Base-by-base conservation (phyloP, 2,329 filamentous ascomycete species). In the Myriosclerotinia curreyana region DNA sequence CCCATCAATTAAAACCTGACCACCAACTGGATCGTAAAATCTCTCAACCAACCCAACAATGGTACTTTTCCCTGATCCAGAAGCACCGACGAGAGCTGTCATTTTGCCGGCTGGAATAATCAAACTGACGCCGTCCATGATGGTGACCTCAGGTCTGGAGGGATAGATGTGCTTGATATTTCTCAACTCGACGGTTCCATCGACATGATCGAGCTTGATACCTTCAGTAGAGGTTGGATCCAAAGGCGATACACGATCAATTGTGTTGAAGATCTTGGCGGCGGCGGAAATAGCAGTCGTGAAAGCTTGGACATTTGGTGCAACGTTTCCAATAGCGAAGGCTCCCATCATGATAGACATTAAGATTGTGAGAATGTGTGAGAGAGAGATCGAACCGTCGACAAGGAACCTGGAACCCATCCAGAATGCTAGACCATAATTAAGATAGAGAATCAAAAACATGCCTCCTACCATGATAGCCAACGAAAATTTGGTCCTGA, bases 81-180 rank as follows among this genome's bases (percentile, higher is more conserved):
- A 98, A 0, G 94, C 91, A 65, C 95, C 95, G 7, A 99, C 95
- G 9, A 99, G 80, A 1, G 95, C 95, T 2, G 94, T 96, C 22
- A 90, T 92, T 79, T 96, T 96, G 25, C 94, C 93, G 3, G 93
- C 90, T 1, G 92, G 92, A 46, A 98, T 88, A 0, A 83, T 76
- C 1, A 99, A 83, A 64, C 81, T 90, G 64, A 98, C 90, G 68
- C 88, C 86, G 50, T 95, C 81, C 87, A 98, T 94, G 48, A 98
- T 90, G 1, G 87, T 85, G 5, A 96, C 92, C 71, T 97, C 93
- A 0, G 93, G 91, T 15, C 95, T 86, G 7, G 92, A 96, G 5
- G 95, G 95, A 72, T 99, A 98, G 71, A 97, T 94, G 76, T 96
- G 93, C 76, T 91, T 95, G 74, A 98, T 82, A 70, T 91, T 83